Evolutionary conservation across 352 stramenopile genomes (phyloP).

Genomic region (Phytophthora colocasiae): DNA sequence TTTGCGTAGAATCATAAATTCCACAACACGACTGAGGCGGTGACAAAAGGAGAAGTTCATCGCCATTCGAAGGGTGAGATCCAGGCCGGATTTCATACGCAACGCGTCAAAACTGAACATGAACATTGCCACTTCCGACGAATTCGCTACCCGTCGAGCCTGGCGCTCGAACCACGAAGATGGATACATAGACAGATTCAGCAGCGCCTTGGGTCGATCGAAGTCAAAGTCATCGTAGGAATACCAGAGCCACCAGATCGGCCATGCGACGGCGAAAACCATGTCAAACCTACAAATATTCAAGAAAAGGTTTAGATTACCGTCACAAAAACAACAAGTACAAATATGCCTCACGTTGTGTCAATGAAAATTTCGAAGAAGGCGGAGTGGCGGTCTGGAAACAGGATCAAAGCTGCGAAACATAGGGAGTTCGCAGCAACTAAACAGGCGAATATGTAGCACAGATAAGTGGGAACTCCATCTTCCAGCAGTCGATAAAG

Average conservation of each 20-base stretch:
- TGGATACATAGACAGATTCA: constrained; percentile 16
- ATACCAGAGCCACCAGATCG: constrained; percentile 27
- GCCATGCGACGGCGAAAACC: constrained; percentile 8
- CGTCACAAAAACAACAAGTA: too few species aligned
- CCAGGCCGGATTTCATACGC: constrained; percentile 14
- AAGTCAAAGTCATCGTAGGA: constrained; percentile 23
- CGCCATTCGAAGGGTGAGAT: constrained; percentile 19
- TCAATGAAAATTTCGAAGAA: constrained; percentile 30
- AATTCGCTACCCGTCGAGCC: constrained; percentile 18
- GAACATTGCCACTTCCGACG: constrained; percentile 23
- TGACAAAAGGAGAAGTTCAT: constrained; percentile 33
- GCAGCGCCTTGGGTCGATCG: constrained; percentile 14
- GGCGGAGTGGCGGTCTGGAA: constrained; percentile 8
- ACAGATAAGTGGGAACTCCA: constrained; percentile 11
- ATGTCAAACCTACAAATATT: constrained; percentile 16
- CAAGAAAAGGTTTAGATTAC: background rate
- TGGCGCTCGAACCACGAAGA: constrained; percentile 14
- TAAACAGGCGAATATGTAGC: constrained; percentile 19
- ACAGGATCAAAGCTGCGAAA: constrained; percentile 20
- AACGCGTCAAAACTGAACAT: constrained; percentile 32
- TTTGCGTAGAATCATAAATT: background rate
- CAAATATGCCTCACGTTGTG: constrained; percentile 9
- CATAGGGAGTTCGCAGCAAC: constrained; percentile 18
- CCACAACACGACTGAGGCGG: constrained; percentile 20
- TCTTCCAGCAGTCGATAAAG: constrained; percentile 28